Base-by-base conservation (phyloP, 2,329 filamentous ascomycete species). In the Ceratocystiopsis sp. region DNA sequence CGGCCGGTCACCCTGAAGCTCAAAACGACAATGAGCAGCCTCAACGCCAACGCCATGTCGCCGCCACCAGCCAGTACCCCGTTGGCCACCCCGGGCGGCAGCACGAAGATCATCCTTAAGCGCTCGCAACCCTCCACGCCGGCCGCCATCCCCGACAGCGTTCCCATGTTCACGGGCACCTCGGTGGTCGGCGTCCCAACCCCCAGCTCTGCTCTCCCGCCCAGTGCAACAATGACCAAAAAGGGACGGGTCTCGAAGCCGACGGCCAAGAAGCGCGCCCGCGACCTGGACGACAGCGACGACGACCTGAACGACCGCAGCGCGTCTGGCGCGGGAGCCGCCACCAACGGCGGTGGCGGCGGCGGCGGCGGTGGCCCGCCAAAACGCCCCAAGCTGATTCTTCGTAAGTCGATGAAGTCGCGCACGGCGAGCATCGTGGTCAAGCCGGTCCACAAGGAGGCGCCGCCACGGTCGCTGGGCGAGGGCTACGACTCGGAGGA, bases 401-500 rank as follows among this genome's bases (percentile, higher is more conserved):
- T 60, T 17, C 67, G 57, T 40, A 52, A 51, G 21, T 47, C 50
- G 35, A 57, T 84, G 45, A 80, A 77, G 53, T 40, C 17, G 13
- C 48, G 45, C n/a, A 49, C 51, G n/a, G 52, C 54, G 5, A 53
- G 50, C 37, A 49, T 58, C n/a, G 55, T 57, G 29, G 44, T 59
- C 11, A 59, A 57, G 66, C 75, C 44, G 40, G 75, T 43, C 9
- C 42, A 45, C 15, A 52, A 78, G 52, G 72, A 76, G 49, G 68
- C 74, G 1, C 80, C 83, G 8, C 66, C 72, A 32, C 73, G 84
- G 49, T 77, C 78, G 6, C 73, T 75, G 1, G 91, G 91, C 42
- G 85, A 93, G 44, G 91, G 89, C 9, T 98, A 96, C 61, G 91
- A 98, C 58, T 95, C 87, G 3, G 91, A 96, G 60, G 85, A 87